Evolutionary conservation across 257 asterid species (phyloP), one percentile per base, ranked within the genome.

Genomic region (Cynanchum wilfordii): DNA sequence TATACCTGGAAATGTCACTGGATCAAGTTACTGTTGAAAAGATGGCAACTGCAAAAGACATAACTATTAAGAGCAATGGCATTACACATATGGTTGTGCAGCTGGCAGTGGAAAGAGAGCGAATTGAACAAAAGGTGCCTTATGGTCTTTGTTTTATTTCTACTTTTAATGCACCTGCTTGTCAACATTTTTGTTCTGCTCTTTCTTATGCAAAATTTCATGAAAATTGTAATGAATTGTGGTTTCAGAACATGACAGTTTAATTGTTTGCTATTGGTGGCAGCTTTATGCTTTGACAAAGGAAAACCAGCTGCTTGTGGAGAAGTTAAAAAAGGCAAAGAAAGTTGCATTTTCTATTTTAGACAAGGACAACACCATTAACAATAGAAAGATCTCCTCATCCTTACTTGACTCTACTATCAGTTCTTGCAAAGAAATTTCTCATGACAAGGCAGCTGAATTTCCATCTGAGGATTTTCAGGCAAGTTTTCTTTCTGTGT

Each of bases 101-200:
- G 60, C 80, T 94, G n/a, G 85, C 95, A 30, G 20, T 75, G 10
- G 96, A 94, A 85, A 85, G 99, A 85, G 92, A 91, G 70, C 96
- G 91, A 1, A 83, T 94, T 69, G 82, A 87, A 59, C 84, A 87
- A 74, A 88, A 85, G 96, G 99, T 94, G 42, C 40, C 19, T 45
- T 65, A 1, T 62, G 42, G 49, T 55, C 55, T 51, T 29, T 60
- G n/a, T 52, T 55, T 33, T 8, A 44, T 17, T 62, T 52, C 51
- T 74, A 19, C 42, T 17, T 51, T 15, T 16, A 51, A 2, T 27
- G 3, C 66, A 20, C 27, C 25, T 59, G 57, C 5, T 65, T 30
- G 16, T 16, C 12, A 10, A 51, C 25, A 22, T 64, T 52, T 24
- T 10, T 7, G 27, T 29, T 12, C 25, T 45, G 52, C 15, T 59